Conservation (phyloP, 2,329 filamentous ascomycete species). For the Curvularia sp. region DNA sequence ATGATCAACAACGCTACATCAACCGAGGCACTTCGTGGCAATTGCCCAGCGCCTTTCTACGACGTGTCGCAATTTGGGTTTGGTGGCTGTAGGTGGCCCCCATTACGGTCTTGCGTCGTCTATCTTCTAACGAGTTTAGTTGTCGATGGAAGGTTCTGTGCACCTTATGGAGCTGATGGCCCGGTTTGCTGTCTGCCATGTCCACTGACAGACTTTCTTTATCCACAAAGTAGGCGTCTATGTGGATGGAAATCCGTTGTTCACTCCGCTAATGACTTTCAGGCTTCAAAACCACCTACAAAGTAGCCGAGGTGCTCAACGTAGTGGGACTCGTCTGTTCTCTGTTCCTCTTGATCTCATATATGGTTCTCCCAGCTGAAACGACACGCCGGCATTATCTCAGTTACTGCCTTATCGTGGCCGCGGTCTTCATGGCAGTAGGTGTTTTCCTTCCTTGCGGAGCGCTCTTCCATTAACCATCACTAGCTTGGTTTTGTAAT, state of each 20-base stretch:
- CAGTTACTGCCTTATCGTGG: constrained; percentile 82
- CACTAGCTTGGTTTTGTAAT: constrained; percentile 87
- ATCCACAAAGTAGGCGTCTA: constrained; percentile 65
- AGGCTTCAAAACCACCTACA: constrained; percentile 65
- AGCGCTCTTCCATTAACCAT: constrained; percentile 12
- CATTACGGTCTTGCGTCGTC: neutral
- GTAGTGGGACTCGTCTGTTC: constrained; percentile 75
- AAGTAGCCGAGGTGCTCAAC: constrained; percentile 81
- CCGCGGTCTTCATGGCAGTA: constrained; percentile 80
- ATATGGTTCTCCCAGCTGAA: constrained; percentile 79
- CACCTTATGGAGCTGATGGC: constrained; percentile 54
- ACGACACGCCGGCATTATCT: constrained; percentile 93
- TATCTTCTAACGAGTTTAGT: constrained; percentile 54
- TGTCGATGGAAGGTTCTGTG: constrained; percentile 65
- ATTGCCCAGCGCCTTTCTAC: constrained; percentile 74
- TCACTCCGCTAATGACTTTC: constrained; percentile 5
- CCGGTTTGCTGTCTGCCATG: constrained; percentile 87
- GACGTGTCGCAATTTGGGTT: constrained; percentile 66
- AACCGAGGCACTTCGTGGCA: constrained; percentile 52
- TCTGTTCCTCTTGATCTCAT: constrained; percentile 79
- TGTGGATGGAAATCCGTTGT: constrained; percentile 14
- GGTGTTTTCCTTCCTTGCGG: constrained; percentile 49
- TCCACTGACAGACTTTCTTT: constrained; percentile 80
- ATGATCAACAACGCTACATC: constrained; percentile 36
- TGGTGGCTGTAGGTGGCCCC: constrained; percentile 69